Base-by-base conservation (phyloP, 768 basidiomycete species). In the Neoboletus magnificus region DNA sequence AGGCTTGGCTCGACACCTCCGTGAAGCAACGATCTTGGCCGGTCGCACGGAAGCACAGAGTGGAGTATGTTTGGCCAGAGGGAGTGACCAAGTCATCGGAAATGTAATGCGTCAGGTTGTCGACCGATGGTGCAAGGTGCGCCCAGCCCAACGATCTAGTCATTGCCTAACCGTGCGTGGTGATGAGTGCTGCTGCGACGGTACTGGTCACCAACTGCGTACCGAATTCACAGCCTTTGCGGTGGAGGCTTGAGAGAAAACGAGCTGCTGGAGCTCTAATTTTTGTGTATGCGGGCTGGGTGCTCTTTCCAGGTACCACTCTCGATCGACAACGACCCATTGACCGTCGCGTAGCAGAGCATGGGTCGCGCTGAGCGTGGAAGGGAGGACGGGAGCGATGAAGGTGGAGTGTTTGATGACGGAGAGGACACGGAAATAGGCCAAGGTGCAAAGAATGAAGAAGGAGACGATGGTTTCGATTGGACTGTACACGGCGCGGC, bases 401-500 rank as follows among this genome's bases (percentile, higher is more conserved):
- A 93, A 87, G 23, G 89, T 80, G 0, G 89, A 92, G 65, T 93
- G 86, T 65, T 95, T 94, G 67, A 98, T 89, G 50, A 90, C 89
- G 53, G 83, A 83, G 57, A 99, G 82, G 62, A 97, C 80, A 66
- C 96, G 93, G 71, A 98, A 97, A 73, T 98, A 98, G 45, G 92
- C 89, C 49, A 98, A 82, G 1, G 97, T 98, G 22, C 90, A 89
- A 56, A 95, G 71, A 65, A 94, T 84, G 71, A 86, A 91, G 77
- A 92, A 89, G 70, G 85, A 83, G 54, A 97, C 93, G 60, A 97
- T 93, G 9, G 89, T 89, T 67, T 98, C 95, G 59, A 92, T 90
- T 47, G 90, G 90, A 5, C 78, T 85, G 69, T 84, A 84, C 16
- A 86, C 87, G 1, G 88, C 85, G 59, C 87, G 85, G 15, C 79